Evolutionary conservation across 805 yeast species (phyloP).

Genomic region (Dipodascopsis tothii): DNA sequence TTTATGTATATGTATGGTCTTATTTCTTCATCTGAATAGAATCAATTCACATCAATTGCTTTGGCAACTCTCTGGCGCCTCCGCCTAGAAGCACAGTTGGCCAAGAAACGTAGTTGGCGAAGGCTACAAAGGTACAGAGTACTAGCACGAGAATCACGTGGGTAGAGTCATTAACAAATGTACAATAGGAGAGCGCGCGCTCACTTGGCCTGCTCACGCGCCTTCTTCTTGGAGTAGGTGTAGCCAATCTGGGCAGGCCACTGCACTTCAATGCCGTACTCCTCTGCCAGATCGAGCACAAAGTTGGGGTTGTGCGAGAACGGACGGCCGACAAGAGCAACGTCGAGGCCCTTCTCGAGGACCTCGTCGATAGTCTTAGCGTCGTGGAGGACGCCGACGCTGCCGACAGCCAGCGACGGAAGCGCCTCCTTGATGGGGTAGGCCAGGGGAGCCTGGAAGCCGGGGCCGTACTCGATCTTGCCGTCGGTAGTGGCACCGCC

Average conservation of each 20-base stretch:
- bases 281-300: slow-evolving; percentile 45
- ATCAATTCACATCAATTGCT: background rate
- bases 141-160: too few species aligned
- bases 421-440: slow-evolving; percentile 38
- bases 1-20: background rate
- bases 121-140: too few species aligned
- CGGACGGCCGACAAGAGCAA: slow-evolving; percentile 41
- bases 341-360: slow-evolving; percentile 39
- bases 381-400: slow-evolving; percentile 41
- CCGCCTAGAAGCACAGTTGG: too few species aligned
- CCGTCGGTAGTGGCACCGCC: slow-evolving; percentile 41
- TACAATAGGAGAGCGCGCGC: too few species aligned
- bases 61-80: too few species aligned
- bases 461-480: slow-evolving; percentile 31
- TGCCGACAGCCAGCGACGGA: slow-evolving; percentile 40
- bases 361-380: slow-evolving; percentile 36
- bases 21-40: background rate
- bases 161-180: too few species aligned
- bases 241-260: slow-evolving; percentile 32
- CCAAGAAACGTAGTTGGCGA: too few species aligned
- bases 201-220: too few species aligned
- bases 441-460: slow-evolving; percentile 38
- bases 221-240: too few species aligned
- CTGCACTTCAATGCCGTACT: slow-evolving; percentile 38
- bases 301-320: slow-evolving; percentile 47